phyloP scores from a whole-genome alignment of 495 filamentous ascomycete species.

The Bacidia gigantensis region DNA sequence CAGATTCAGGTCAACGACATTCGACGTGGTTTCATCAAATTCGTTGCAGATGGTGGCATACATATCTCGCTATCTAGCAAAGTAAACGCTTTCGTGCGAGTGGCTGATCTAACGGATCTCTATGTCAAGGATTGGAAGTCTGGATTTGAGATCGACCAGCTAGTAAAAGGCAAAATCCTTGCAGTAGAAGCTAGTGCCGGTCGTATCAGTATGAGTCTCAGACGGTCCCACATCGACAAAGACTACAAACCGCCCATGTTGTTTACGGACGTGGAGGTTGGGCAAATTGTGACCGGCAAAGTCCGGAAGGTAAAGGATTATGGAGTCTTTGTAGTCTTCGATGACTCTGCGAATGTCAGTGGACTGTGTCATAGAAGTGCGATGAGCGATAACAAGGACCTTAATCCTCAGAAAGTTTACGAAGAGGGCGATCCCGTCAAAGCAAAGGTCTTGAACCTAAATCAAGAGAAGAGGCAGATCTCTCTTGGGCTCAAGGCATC shows the following conservation, averaged over 20 bases:
- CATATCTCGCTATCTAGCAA: constrained; percentile 68
- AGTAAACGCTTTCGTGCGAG: constrained; percentile 66
- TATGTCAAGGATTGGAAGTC: constrained; percentile 94
- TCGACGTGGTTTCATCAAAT: constrained; percentile 78
- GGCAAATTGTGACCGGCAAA: constrained; percentile 73
- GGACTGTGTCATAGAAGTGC: constrained; percentile 84
- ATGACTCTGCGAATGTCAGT: constrained; percentile 71
- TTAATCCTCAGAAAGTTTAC: constrained; percentile 72
- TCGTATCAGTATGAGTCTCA: constrained; percentile 74
- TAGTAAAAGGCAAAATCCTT: constrained; percentile 76
- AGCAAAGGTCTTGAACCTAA: constrained; percentile 70
- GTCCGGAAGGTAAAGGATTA: constrained; percentile 87
- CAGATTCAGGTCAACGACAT: constrained; percentile 69
- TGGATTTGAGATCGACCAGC: constrained; percentile 68
- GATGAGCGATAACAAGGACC: constrained; percentile 67
- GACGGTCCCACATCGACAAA: constrained; percentile 67
- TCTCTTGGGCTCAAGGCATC: constrained; percentile 86
- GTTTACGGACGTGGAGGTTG: constrained; percentile 58
- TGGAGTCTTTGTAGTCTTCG: constrained; percentile 84
- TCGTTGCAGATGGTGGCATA: constrained; percentile 70
- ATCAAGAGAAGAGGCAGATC: constrained; percentile 57
- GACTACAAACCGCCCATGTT: constrained; percentile 56
- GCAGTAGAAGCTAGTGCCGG: constrained; percentile 46
- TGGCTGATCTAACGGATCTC: constrained; percentile 78
- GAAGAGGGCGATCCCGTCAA: constrained; percentile 82